Percentiles rank a stretch among this genome's conserved stretches.
phyloP scores from a whole-genome alignment of 2,329 filamentous ascomycete genomes.

The Oidium heveae region DNA sequence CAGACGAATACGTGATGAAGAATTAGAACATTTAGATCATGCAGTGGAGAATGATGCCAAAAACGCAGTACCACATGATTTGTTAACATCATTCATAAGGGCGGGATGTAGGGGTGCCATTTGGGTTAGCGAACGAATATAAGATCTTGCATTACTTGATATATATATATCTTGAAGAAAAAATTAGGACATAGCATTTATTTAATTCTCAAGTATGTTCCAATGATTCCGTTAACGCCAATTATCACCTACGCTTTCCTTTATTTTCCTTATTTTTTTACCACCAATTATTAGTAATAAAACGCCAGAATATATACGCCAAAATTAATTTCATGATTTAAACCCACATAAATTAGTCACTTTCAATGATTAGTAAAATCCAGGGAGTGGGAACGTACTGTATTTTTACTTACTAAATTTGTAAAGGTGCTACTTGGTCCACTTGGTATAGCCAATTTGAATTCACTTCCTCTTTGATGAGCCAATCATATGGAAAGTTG shows the following conservation, averaged over 20 bases:
- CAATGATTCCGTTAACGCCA: too few relatives aligned
- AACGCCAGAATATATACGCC: neutral
- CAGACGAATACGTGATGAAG: constrained; percentile 73
- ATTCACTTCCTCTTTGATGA: constrained; percentile 69
- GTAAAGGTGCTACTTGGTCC: constrained; percentile 81
- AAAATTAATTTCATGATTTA: too few relatives aligned
- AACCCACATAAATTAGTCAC: neutral
- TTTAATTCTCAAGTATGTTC: too few relatives aligned
- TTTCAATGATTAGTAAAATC: neutral
- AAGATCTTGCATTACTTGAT: constrained; percentile 2
- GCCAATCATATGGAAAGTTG: constrained; percentile 88
- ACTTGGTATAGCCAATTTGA: constrained; percentile 95
- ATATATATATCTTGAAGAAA: neutral
- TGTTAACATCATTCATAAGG: constrained; percentile 66
- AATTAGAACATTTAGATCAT: constrained; percentile 88
- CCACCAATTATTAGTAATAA: neutral
- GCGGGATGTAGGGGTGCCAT: constrained; percentile 84
- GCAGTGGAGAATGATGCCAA: constrained; percentile 84
- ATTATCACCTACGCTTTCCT: too few relatives aligned
- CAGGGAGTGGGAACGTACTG: neutral
- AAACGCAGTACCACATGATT: constrained; percentile 68
- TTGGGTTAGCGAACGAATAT: constrained; percentile 62
- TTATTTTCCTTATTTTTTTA: neutral
- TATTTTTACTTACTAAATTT: constrained; percentile 63
- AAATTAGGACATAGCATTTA: neutral